Evolutionary conservation across 108 stramenopile species (phyloP), one percentile per base, ranked within the genome.

Genomic region (Skeletonema marinoi): DNA sequence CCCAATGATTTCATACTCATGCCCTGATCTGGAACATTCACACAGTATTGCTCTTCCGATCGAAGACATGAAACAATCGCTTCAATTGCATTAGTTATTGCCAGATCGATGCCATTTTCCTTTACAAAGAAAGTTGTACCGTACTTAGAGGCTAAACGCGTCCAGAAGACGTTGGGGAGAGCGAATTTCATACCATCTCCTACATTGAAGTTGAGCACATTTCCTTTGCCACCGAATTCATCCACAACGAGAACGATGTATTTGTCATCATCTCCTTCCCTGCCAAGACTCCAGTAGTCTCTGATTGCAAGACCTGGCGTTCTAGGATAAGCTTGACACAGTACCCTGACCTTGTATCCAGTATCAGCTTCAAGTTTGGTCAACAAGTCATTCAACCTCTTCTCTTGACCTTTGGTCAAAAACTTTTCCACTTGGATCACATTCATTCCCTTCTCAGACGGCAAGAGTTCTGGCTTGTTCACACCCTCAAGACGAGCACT

Each of bases 91-190:
- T 92, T 92, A 10, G 78, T 88, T 29, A 93, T 88, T 25, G 94
- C 81, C 11, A 95, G 66, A 74, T 95, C 94, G 65, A 95, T 89
- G 2, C 94, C 94, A 78, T 95, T 95, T 31, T 95, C 94, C 33
- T 72, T 85, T 17, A 95, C 94, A 70, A 81, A 95, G 64, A 93
- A 95, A 11, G 90, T 90, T 12, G 87, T 93, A 75, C 94, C 94
- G 73, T 91, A 95, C 56, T 92, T 93, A 62, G 81, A 80, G 4
- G 84, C 67, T 17, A 95, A 82, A 32, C 94, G 85, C 14, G 90
- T 95, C 94, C 94, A 95, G 66, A 95, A 95, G 11, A 95, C 88
- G 68, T 95, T 95, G 3, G 94, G 94, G 19, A 95, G 79, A 17
- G 87, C 90, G 72, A 93, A 85, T 60, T 93, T 91, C n/a, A 89